phyloP scores from a whole-genome alignment of 371 early-diverging fungal genomes.

The Blastocladiella emersonii region DNA sequence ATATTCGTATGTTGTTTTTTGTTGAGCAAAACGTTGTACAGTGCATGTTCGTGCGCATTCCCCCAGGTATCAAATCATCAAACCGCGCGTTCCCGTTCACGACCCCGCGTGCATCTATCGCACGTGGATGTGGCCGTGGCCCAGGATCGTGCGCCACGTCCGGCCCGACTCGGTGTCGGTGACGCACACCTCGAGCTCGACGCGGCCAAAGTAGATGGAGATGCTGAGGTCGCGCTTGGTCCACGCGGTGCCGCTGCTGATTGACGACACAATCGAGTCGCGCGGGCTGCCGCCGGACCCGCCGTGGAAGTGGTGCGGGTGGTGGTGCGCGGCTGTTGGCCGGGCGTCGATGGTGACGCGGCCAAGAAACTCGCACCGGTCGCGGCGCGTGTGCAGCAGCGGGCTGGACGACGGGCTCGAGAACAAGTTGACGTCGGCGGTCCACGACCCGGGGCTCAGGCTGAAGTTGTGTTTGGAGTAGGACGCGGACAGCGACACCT shows the following conservation, averaged over 20 bases:
- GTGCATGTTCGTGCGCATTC: too few relatives aligned
- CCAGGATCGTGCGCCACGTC: not conserved
- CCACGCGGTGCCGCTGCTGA: not conserved
- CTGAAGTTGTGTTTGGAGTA: constrained; percentile 1
- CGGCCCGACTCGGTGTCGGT: constrained; percentile 1
- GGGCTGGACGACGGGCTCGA: not conserved
- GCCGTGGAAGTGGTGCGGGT: too few relatives aligned
- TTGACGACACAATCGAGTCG: not conserved
- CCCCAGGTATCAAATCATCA: too few relatives aligned
- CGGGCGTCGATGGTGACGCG: not conserved
- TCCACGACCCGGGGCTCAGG: not conserved
- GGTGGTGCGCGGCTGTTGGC: too few relatives aligned
- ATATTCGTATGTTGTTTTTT: too few relatives aligned
- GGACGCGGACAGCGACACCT: not conserved
- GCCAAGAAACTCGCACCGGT: not conserved
- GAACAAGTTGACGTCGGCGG: constrained; percentile 1
- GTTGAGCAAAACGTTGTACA: too few relatives aligned
- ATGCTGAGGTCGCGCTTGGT: not conserved
- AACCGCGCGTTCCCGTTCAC: too few relatives aligned
- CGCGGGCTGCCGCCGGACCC: not conserved
- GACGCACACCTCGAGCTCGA: constrained; percentile 1
- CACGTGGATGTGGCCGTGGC: not conserved
- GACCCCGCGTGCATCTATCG: too few relatives aligned
- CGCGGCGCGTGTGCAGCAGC: constrained; percentile 1
- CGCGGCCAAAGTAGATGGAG: not conserved